Conservation (phyloP, 768 basidiomycete species). For the Hypholoma sublateritium region DNA sequence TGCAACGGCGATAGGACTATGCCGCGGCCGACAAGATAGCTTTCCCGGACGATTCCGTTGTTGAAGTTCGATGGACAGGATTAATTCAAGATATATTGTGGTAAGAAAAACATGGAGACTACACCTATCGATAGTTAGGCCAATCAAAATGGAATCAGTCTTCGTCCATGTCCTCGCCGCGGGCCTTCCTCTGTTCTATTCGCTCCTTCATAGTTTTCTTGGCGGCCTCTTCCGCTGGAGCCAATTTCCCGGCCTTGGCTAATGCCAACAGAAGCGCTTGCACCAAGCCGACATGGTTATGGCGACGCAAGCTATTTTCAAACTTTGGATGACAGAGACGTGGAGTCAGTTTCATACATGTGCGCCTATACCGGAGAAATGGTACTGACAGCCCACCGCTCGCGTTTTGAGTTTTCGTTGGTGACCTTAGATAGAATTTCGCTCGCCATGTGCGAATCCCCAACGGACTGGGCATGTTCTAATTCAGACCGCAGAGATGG, state of each 20-base stretch:
- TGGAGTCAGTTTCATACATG: constrained; percentile 11
- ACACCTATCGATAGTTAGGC: constrained; percentile 1
- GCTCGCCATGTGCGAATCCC: constrained; percentile 42
- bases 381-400: constrained; percentile 76
- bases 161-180: constrained; percentile 48
- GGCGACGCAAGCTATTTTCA: constrained; percentile 82
- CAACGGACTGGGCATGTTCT: constrained; percentile 41
- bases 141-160: constrained; percentile 25
- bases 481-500: constrained; percentile 65
- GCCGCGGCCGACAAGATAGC: neutral
- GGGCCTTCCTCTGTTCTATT: constrained; percentile 42
- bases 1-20: neutral
- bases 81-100: constrained; percentile 5
- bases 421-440: constrained; percentile 57
- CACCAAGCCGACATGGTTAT: constrained; percentile 84
- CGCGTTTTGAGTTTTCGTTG: constrained; percentile 72
- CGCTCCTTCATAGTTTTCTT: constrained; percentile 45
- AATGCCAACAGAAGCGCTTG: constrained; percentile 73
- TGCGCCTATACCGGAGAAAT: constrained; percentile 12
- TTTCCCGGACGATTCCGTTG: neutral
- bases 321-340: constrained; percentile 46
- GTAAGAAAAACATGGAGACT: constrained; percentile 4
- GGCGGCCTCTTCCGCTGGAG: constrained; percentile 47
- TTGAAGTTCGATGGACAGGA: neutral
- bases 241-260: constrained; percentile 67